phyloP scores from a whole-genome alignment of 352 stramenopile species.

The Globisporangium echinulatum region DNA sequence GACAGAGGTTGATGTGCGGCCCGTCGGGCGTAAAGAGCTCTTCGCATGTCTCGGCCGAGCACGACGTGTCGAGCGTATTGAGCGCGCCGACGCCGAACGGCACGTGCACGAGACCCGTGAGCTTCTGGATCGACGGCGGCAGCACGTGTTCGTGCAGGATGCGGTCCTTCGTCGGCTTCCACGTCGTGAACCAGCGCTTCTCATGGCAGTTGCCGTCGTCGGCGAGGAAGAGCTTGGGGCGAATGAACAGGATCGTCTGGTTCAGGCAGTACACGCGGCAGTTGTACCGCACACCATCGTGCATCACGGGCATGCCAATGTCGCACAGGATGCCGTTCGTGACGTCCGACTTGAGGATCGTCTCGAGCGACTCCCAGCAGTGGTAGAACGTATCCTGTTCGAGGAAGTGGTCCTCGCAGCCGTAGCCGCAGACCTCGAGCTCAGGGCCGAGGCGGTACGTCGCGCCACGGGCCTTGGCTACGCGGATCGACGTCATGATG shows the following conservation, averaged over 20 bases:
- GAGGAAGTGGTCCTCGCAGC: slow-evolving; percentile 98
- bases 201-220: slow-evolving; percentile 99
- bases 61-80: slow-evolving; percentile 81
- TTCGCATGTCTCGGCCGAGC: slow-evolving; percentile 96
- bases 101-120: slow-evolving; percentile 69
- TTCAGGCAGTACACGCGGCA: slow-evolving; percentile 94
- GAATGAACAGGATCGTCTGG: slow-evolving; percentile 90
- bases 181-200: slow-evolving; percentile 90
- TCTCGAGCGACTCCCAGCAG: slow-evolving; percentile 93
- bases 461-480: slow-evolving; percentile 81
- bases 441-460: slow-evolving; percentile 94
- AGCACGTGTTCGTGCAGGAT: slow-evolving; percentile 77
- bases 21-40: slow-evolving; percentile 96
- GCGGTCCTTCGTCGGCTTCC: slow-evolving; percentile 48
- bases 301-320: slow-evolving; percentile 96
- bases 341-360: slow-evolving; percentile 79
- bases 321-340: slow-evolving; percentile 95
- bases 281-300: slow-evolving; percentile 96
- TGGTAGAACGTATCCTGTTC: slow-evolving; percentile 97
- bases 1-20: slow-evolving; percentile 91
- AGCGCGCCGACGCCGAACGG: slow-evolving; percentile 82
- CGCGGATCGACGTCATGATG: slow-evolving; percentile 86
- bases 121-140: slow-evolving; percentile 74
- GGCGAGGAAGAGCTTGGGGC: slow-evolving; percentile 91
- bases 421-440: slow-evolving; percentile 97